These are phyloP conservation scores for Aspergillus sp. DNA, from an alignment of 2,329 filamentous ascomycete species.

Conservation along the genomic window DNA sequence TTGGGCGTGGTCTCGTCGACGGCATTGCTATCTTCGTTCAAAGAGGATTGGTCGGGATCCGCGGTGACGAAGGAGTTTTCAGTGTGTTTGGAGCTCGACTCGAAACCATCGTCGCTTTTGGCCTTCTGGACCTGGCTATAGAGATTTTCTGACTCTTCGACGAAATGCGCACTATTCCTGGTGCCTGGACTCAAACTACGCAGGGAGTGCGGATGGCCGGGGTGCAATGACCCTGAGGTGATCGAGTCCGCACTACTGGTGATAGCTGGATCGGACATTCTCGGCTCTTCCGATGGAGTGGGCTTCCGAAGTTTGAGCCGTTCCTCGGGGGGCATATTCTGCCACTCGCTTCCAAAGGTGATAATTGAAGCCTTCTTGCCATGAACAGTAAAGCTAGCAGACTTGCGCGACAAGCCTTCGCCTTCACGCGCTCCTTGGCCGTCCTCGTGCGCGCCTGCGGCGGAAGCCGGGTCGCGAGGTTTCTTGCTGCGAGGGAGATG, in stretches of 20 bases:
- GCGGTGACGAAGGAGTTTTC: slow-evolving; percentile 7
- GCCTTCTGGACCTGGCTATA: slow-evolving; percentile 10
- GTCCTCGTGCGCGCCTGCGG: slow-evolving; percentile 56
- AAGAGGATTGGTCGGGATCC: slow-evolving; percentile 1
- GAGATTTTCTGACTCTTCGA: slow-evolving; percentile 24
- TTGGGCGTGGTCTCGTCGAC: slow-evolving; percentile 21
- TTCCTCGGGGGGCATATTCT: slow-evolving; percentile 73
- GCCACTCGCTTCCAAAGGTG: slow-evolving; percentile 91
- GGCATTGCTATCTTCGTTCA: slow-evolving; percentile 9
- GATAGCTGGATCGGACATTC: slow-evolving; percentile 35
- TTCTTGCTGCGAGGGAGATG: slow-evolving; percentile 71
- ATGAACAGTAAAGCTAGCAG: slow-evolving; percentile 91
- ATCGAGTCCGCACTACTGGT: slow-evolving; percentile 31
- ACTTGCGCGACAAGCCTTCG: slow-evolving; percentile 73
- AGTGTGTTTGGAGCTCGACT: slow-evolving; percentile 4
- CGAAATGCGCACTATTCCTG: slow-evolving; percentile 53
- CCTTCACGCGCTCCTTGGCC: slow-evolving; percentile 50
- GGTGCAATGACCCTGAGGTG: slow-evolving; percentile 23
- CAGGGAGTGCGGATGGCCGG: slow-evolving; percentile 61
- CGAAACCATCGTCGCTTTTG: slow-evolving; percentile 13
- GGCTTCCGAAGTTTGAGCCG: slow-evolving; percentile 64
- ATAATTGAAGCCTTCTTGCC: slow-evolving; percentile 98
- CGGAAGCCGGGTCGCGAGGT: slow-evolving; percentile 71
- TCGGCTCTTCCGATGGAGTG: slow-evolving; percentile 41
- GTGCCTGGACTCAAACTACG: slow-evolving; percentile 69